These are phyloP conservation scores for Balakata baccata DNA, from an alignment of 345 rosid genomes.

Conservation along the genomic window DNA sequence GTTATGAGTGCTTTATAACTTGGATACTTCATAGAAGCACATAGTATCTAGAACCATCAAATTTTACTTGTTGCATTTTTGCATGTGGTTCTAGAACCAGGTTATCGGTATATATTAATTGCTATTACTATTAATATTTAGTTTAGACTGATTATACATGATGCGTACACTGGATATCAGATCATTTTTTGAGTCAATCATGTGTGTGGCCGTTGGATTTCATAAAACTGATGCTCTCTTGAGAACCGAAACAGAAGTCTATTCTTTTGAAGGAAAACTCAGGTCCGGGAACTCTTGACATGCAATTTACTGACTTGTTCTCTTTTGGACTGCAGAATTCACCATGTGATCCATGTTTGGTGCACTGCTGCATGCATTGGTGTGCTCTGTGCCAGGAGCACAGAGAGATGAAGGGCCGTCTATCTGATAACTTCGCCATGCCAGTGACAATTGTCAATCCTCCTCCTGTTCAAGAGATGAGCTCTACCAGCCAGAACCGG, in stretches of 20 bases:
- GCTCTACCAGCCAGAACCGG: conserved; percentile 38
- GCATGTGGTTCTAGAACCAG: neutral
- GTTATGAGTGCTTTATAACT: neutral
- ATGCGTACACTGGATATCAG: too few species aligned
- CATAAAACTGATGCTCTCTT: too few species aligned
- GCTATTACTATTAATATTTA: too few species aligned
- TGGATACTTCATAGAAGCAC: neutral
- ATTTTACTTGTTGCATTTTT: neutral
- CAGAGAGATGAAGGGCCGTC: conserved; percentile 20
- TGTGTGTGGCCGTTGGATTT: too few species aligned
- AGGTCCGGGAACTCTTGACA: neutral
- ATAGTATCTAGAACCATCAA: neutral
- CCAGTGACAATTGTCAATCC: conserved; percentile 90
- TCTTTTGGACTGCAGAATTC: conserved; percentile 56
- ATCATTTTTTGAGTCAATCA: too few species aligned
- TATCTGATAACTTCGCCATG: conserved; percentile 58
- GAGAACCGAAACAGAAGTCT: too few species aligned
- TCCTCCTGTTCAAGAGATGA: conserved; percentile 88
- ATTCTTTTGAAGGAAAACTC: too few species aligned
- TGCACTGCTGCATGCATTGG: conserved; percentile 23
- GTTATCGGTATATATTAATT: too few species aligned
- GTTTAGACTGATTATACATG: too few species aligned
- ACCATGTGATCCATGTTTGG: conserved; percentile 43
- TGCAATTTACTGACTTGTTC: neutral
- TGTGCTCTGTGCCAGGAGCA: conserved; percentile 24